Conservation (phyloP, 148 eudicot species). For the Bassia scoparia region DNA sequence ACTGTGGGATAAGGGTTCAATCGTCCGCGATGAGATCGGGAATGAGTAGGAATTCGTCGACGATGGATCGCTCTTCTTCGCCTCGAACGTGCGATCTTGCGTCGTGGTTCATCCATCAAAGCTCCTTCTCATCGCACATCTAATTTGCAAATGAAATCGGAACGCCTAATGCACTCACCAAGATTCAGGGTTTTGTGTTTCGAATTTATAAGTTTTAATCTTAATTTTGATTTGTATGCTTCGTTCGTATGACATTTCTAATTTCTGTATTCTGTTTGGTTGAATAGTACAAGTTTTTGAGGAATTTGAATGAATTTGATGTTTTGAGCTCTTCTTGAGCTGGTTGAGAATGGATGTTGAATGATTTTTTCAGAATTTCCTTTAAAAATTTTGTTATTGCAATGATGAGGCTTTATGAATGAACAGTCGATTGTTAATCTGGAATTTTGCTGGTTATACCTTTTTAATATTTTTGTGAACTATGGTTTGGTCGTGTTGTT, state of each 20-base stretch:
- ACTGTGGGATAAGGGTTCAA: constrained; percentile 33
- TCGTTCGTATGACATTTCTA: background rate
- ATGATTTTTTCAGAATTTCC: background rate
- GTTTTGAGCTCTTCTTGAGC: background rate
- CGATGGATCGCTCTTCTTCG: constrained; percentile 25
- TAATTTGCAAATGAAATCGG: constrained; percentile 41
- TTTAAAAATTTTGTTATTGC: background rate
- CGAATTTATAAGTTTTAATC: background rate
- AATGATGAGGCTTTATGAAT: background rate
- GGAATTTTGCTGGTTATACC: background rate
- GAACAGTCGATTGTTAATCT: background rate
- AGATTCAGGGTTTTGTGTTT: constrained; percentile 39
- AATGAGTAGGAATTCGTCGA: constrained; percentile 9
- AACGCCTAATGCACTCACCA: constrained; percentile 35
- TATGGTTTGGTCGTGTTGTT: background rate
- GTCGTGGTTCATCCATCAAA: constrained; percentile 48
- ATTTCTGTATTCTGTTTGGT: background rate
- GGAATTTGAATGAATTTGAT: background rate
- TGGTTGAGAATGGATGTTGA: background rate
- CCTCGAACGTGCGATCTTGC: constrained; percentile 40
- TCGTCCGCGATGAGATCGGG: constrained; percentile 33
- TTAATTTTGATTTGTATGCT: background rate
- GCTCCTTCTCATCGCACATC: constrained; percentile 47
- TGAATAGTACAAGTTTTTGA: background rate
- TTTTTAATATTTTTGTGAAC: background rate